phyloP scores from a whole-genome alignment of 306 rosid species.

The Potentilla sterilis region DNA sequence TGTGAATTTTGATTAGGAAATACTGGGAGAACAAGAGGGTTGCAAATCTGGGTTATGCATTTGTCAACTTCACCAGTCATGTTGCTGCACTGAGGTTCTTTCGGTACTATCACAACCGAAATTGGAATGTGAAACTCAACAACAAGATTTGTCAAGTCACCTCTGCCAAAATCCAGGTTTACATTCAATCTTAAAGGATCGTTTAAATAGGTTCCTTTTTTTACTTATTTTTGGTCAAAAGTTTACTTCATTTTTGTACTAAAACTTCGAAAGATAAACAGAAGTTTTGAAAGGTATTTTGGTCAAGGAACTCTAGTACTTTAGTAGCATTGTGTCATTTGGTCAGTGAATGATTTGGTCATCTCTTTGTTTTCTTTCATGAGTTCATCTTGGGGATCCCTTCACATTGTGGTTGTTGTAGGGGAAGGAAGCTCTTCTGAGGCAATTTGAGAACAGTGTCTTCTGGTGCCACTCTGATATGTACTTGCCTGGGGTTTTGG shows the following conservation, averaged over 20 bases:
- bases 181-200: not conserved
- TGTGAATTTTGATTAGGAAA: slow-evolving; percentile 21
- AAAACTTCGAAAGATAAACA: not conserved
- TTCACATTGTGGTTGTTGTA: not conserved
- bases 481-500: slow-evolving; percentile 36
- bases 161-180: slow-evolving; percentile 48
- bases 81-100: slow-evolving; percentile 40
- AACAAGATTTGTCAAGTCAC: slow-evolving; percentile 46
- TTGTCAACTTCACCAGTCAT: slow-evolving; percentile 51
- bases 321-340: not conserved
- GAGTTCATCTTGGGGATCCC: no score
- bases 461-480: slow-evolving; percentile 42
- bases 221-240: not conserved
- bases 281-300: not conserved
- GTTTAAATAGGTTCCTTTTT: not conserved
- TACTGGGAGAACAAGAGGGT: slow-evolving; percentile 19
- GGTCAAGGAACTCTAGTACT: not conserved
- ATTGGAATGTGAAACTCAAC: slow-evolving; percentile 35
- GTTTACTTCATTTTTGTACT: not conserved
- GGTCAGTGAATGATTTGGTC: not conserved
- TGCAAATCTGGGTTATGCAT: slow-evolving; percentile 62
- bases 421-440: slow-evolving; percentile 37
- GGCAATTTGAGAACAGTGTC: slow-evolving; percentile 29
- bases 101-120: slow-evolving; percentile 14
- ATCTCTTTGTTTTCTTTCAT: not conserved